Percentiles rank a stretch among this genome's conserved stretches.
phyloP scores from a whole-genome alignment of 148 eudicot species.

The Amaranthus palmeri region DNA sequence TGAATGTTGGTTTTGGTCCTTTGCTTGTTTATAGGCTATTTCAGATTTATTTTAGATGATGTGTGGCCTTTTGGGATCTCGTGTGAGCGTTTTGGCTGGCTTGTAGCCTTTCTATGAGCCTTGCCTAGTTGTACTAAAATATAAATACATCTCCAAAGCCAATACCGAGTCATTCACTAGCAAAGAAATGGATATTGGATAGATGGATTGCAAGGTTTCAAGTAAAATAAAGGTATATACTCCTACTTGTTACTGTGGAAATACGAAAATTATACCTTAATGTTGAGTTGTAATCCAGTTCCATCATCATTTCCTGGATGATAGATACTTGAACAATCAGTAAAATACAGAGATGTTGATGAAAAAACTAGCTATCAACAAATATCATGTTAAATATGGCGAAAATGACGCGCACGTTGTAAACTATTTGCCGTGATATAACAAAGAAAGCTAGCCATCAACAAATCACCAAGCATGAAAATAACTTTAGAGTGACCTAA shows the following conservation, averaged over 20 bases:
- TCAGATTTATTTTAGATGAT: no score
- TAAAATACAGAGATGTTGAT: neutral
- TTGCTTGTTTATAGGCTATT: no score
- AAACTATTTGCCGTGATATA: neutral
- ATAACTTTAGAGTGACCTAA: neutral
- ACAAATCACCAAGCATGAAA: no score
- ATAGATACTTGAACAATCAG: neutral
- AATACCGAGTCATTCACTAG: neutral
- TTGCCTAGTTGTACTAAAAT: neutral
- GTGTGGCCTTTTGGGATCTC: no score
- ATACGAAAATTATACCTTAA: neutral
- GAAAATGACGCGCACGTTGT: neutral
- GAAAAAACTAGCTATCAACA: neutral
- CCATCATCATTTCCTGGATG: conserved; percentile 8
- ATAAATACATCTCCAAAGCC: neutral
- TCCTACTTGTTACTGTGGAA: no score
- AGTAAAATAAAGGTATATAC: neutral
- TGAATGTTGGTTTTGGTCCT: no score
- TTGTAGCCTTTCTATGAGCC: neutral
- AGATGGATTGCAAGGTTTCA: neutral
- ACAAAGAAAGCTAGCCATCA: neutral
- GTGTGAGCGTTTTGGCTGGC: neutral
- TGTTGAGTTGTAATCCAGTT: conserved; percentile 1
- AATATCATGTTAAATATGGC: neutral
- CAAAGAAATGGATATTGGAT: neutral